Base-by-base conservation (phyloP, 1,284 basidiomycete species). In the Sanguinoderma infundibulare region DNA sequence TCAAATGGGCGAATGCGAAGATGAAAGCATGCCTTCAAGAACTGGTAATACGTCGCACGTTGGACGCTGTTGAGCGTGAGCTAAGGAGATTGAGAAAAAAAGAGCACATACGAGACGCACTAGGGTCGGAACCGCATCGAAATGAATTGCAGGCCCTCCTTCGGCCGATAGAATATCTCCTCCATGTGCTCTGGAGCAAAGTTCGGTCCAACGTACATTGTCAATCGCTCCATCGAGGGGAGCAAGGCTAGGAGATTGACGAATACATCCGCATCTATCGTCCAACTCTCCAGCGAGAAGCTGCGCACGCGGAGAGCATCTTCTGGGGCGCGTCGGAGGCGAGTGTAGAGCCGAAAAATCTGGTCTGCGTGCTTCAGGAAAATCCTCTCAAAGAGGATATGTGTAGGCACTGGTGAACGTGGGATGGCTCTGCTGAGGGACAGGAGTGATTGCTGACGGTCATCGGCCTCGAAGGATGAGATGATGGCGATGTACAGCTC, bases 141-240 rank as follows among this genome's bases (percentile, higher is more conserved):
- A 10, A 91, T 71, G 62, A 75, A 76, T 35, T 70, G 63, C 63
- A 91, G 62, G 0, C 65, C 35, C 53, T 69, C 61, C 72, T 74
- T 68, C 62, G 83, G 73, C 65, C 74, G 63, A 44, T 73, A 69
- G 59, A 91, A 81, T 35, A 91, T 74, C 44, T 85, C 83, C 64
- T 86, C 82, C 59, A 91, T 66, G 70, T 89, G 87, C 63, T 90
- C 87, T 3, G 90, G 90, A 0, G 82, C 69, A 69, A 90, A 90
- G 47, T 75, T 82, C 0, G 87, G 82, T 2, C 90, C 90, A 59
- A 89, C 78, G 70, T 80, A 84, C 44, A 92, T 67, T 28, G 70
- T 78, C 59, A 92, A 68, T 22, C 73, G 74, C 34, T 72, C 72
- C 28, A 90, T 67, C n/a, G 76, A 75, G 2, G 79, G 77, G 17